Base-by-base conservation (phyloP, 106 monocot species). In the Allium cepa region DNA sequence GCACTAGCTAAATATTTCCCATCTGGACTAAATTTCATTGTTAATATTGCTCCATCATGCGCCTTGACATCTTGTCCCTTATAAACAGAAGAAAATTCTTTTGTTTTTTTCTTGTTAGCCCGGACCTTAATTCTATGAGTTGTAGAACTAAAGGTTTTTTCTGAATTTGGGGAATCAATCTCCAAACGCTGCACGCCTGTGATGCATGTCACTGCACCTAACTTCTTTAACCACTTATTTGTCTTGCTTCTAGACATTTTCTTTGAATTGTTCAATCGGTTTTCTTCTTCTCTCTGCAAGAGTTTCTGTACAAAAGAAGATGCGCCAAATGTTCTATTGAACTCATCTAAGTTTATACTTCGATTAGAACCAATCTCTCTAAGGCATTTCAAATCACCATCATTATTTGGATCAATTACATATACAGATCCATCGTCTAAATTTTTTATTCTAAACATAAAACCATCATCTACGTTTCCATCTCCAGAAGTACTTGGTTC, bases 11-110 rank as follows among this genome's bases (percentile, higher is more conserved):
- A 62, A 72, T 74, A 87, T 61, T 68, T 49, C 1, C 91, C 91
- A 79, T 84, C 75, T 51, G 86, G 86, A 64, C 97, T 92, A 70
- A 97, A 97, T 51, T 87, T 97, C 86, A 92, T 86, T 17, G 83
- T 75, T 59, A 83, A 59, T 46, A 97, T 89, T 3, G 84, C 81
- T 28, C 91, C 85, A 14, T 84, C 66, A 71, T 97, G 97, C 11
- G 89, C 92, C 69, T 78, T 78, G 63, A 97, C 72, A 16, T 84
- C 86, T 73, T 92, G 88, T 18, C 78, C 76, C 57, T 22, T 82
- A 70, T 84, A 84, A n/a, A 92, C 77, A 12, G 86, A 88, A 16
- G 97, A 88, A 57, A 97, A 84, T 63, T 97, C 92, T 78, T 80
- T 96, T 15, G 60, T 78, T 56, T 59, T 69, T 76, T 88, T 96